Evolutionary conservation across 1,139 yeast species (phyloP), one percentile per base, ranked within the genome.

Genomic region (Suhomyces terraborum): DNA sequence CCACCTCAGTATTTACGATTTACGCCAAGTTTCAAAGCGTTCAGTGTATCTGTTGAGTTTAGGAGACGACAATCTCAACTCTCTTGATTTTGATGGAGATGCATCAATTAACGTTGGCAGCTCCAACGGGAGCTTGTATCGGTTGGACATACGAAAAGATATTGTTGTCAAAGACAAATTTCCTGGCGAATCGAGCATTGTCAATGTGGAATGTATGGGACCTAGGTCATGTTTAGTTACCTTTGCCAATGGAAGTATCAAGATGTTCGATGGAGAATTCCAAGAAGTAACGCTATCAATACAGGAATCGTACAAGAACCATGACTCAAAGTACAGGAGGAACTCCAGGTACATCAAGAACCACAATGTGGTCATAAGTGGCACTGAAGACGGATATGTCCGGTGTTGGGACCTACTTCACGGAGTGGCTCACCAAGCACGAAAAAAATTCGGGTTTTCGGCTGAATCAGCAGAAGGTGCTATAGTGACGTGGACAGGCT

Each of bases 41-140:
- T 59, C 64, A 5, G 48, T 53, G 12, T 52, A 49, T 43, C 32
- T 47, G 9, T 25, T 49, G 6, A 53, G 55, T 34, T 42, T 61
- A 19, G 61, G 69, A 9, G 48, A 49, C n/a, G 73, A 67, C 41
- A 62, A 58, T 41, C 50, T 67, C 41, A 64, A 59, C 38, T 48
- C 61, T 14, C 35, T 66, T 16, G 57, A 55, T 13, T 54, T 42
- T 33, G 37, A 38, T 18, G 39, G 33, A 5, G 14, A 34, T 10
- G 28, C 47, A 10, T 26, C 45, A 25, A 34, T 61, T 1, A 46
- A 48, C 19, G 52, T 57, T 5, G 64, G 61, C 12, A 62, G 69
- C 26, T 60, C 67, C 27, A 63, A 66, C 38, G 67, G 70, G 2
- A 38, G 39, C 13, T 36, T 66, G 16, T 55, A 55, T 46, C 40